Base-by-base conservation (phyloP, 352 stramenopile genomes). In the Pythium brassicae region DNA sequence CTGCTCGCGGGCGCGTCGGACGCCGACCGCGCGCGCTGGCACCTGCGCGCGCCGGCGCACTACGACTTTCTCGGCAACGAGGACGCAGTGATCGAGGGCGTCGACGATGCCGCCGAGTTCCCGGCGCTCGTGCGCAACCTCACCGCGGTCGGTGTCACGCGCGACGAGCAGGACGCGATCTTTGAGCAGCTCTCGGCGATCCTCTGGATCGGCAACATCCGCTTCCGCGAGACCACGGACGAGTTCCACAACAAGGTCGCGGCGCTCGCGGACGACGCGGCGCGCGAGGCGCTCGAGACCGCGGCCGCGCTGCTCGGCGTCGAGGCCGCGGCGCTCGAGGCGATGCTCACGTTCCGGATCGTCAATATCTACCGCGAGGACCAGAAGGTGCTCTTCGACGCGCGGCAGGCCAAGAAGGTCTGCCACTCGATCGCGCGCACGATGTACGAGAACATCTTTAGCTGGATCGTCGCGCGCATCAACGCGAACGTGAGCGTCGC, bases 381-480 rank as follows among this genome's bases (percentile, higher is more conserved):
- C 59, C 80, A 90, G 55, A 88, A 86, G 50, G 73, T 93, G 50
- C 65, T 86, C 42, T 89, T 89, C 29, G 78, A 89, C 45, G 69
- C 72, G 17, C 76, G 74, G 34, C 83, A 94, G 57, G 84, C 82
- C 11, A 87, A 87, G 53, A 91, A 94, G 45, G 83, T 93, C 6
- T 81, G 71, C 34, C 78, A 96, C 59, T 92, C 86, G 60, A 86
- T 96, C 53, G 87, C 86, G 51, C 83, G 86, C 39, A 89, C 76
- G 37, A 66, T 95, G 47, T 96, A 96, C 78, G 82, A 92, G 53
- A 92, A 94, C 50, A 87, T 96, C 47, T 96, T 96, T 59, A 83
- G 89, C 66, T 95, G 83, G 83, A 84, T 96, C 57, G 84, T 96
- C 37, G 67, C 64, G 40, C 82, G 82, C 40, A 87, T 93, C 66